Evolutionary conservation across 345 rosid genomes (phyloP), one percentile per base, ranked within the genome.

Genomic region (Citrus unshiu): DNA sequence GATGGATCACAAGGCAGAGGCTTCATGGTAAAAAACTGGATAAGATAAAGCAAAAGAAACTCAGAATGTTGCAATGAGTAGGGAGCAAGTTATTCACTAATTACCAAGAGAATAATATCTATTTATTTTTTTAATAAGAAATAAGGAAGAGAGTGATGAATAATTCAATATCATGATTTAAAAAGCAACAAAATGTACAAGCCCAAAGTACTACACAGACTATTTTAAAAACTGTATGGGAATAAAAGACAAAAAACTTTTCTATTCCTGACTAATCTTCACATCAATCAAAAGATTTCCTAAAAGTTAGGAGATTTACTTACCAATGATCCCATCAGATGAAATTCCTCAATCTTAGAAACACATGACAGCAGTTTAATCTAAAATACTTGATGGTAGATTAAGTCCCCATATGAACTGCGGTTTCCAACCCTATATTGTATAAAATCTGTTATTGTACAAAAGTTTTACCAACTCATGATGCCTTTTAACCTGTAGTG

Each of bases 1-100:
- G 94, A 92, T 82, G 99, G 98, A 83, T 90, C 90, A 83, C 99
- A 96, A 16, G 99, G 98, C 82, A 92, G 85, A 30, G 99, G 99
- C 78, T 88, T 94, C 40, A 83, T 83, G n/a, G 83, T 72, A 75
- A 96, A 93, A 91, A 96, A 96, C 97, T 94, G 91, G 56, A 80
- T 57, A 80, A 79, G 69, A 68, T 32, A 35, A 73, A 59, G 66
- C 79, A 90, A 74, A 79, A 62, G 35, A 68, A 13, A 25, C 65
- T 79, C 40, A 27, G 60, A 37, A 65, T 22, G 5, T n/a, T 22
- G 68, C 22, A 74, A 6, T 39, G 16, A 34, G 43, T 4, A 62
- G 65, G n/a, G 51, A 34, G 27, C 68, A 27, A 35, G 7, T 19
- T 27, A 37, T 70, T 35, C 40, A 62, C 30, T 6, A 60, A 27